Base-by-base conservation (phyloP, 2,329 filamentous ascomycete species). In the Colletotrichum lini region DNA sequence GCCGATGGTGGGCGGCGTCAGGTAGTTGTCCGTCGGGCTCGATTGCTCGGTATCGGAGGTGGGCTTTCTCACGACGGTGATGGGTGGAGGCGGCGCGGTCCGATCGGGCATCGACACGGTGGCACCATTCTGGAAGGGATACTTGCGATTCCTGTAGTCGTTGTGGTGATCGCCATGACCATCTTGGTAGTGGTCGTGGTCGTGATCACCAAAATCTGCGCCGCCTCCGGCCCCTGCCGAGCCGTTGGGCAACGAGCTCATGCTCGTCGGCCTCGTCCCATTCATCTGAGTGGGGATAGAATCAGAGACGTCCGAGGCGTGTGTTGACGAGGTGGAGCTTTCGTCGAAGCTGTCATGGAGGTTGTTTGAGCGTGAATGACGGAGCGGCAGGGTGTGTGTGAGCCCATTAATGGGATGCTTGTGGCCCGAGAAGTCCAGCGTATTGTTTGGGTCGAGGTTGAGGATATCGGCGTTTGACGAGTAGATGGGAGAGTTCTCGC, bases 201-300 rank as follows among this genome's bases (percentile, higher is more conserved):
- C 63, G 64, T 54, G 57, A 21, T 74, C 67, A 56, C 73, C 73
- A 54, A 79, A 78, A 53, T 81, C 79, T 56, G 77, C 77, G 70
- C 76, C 78, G 71, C 77, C 78, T 67, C 80, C 79, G 72, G 78
- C 77, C n/a, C 72, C 67, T 60, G 61, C 59, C 49, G 64, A 72
- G 68, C 85, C 89, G 78, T 91, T 91, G 75, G 87, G 86, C 77
- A 89, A 77, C 47, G 89, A 86, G 80, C 85, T 88, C 82, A 91
- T 88, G 81, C 87, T 91, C 77, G 89, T 87, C 7, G 82, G 81
- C 57, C 79, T 78, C 71, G 82, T 74, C 52, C 75, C 76, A 74
- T 78, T 83, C 79, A 83, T 78, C 75, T 81, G 83, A 74, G 80
- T 79, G 54, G 80, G 81, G 72, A 79, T 80, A 56, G 80, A 78